Evolutionary conservation across 768 basidiomycete species (phyloP).

Genomic region (Symmetrospora coprosmae): DNA sequence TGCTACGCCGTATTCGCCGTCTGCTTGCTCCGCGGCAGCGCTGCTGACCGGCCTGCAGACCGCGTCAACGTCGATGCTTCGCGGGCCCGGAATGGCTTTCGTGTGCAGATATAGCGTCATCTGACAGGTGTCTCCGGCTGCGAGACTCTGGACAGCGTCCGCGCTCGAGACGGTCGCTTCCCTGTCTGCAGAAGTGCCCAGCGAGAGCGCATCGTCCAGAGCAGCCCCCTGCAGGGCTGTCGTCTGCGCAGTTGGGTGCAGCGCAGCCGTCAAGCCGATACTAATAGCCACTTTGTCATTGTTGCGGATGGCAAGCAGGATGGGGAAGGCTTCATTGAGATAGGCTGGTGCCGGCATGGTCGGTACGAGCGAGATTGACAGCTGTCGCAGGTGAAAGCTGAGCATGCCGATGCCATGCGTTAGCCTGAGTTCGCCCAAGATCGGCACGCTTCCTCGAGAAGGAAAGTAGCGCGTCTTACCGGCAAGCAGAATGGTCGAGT

Average conservation of each 20-base stretch:
- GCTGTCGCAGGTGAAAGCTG: too few species aligned
- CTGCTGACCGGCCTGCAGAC: conserved; percentile 44
- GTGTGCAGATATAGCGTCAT: conserved; percentile 55
- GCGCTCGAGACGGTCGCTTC: conserved; percentile 44
- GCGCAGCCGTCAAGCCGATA: conserved; percentile 54
- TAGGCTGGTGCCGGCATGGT: conserved; percentile 68
- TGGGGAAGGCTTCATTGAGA: conserved; percentile 65
- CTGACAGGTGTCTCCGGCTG: conserved; percentile 51
- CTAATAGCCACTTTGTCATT: conserved; percentile 56
- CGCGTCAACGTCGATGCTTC: conserved; percentile 66
- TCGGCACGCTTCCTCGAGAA: too few species aligned
- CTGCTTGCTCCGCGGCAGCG: conserved; percentile 16
- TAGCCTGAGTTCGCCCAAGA: too few species aligned
- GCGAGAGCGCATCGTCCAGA: neutral
- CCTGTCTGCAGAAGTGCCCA: neutral
- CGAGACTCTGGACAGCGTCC: too few species aligned
- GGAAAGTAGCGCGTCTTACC: too few species aligned
- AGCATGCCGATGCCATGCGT: too few species aligned
- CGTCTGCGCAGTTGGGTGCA: conserved; percentile 72
- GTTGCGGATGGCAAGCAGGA: conserved; percentile 57
- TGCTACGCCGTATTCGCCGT: conserved; percentile 24
- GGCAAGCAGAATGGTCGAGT: too few species aligned
- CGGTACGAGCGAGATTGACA: too few species aligned
- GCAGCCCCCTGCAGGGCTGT: conserved; percentile 49
- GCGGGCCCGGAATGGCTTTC: conserved; percentile 52